Evolutionary conservation across 495 filamentous ascomycete genomes (phyloP).

Genomic region (Achaetomiella virescens): DNA sequence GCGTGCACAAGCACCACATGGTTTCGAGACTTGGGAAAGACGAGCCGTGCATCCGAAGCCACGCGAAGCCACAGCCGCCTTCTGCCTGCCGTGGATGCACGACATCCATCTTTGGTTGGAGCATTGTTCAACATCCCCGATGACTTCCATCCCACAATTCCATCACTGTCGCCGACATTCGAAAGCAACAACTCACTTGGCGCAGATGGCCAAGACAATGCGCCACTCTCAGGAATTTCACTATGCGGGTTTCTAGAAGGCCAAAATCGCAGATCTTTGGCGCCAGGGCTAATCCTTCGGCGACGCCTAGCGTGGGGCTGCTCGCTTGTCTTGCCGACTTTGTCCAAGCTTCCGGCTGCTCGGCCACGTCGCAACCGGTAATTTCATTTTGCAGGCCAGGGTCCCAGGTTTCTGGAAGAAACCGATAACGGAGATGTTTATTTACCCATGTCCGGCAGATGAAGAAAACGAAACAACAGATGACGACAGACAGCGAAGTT

Average conservation of each 20-base stretch:
- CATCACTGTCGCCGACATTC: too few species aligned
- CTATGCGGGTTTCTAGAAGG: conserved; percentile 5
- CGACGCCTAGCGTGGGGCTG: background rate
- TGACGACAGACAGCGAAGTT: background rate
- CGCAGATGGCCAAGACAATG: conserved; percentile 8
- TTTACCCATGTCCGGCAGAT: background rate
- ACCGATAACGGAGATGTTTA: background rate
- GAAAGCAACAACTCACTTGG: too few species aligned
- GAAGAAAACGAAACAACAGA: background rate
- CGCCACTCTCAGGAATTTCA: background rate
- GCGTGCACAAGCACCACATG: background rate
- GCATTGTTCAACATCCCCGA: too few species aligned
- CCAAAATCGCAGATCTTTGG: background rate
- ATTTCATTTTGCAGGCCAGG: conserved; percentile 3
- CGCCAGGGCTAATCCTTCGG: background rate
- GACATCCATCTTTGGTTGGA: too few species aligned
- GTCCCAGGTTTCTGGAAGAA: background rate
- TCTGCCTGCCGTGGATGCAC: too few species aligned
- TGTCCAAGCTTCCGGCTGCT: conserved; percentile 24
- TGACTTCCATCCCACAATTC: too few species aligned
- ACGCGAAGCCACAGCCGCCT: background rate
- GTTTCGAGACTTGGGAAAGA: background rate
- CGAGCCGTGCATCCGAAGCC: conserved; percentile 8
- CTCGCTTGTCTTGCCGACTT: conserved; percentile 5
- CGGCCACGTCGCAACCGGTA: conserved; percentile 26